Evolutionary conservation across 2,329 filamentous ascomycete genomes (phyloP), one percentile per base, ranked within the genome.

Genomic region (Alternaria sp.): DNA sequence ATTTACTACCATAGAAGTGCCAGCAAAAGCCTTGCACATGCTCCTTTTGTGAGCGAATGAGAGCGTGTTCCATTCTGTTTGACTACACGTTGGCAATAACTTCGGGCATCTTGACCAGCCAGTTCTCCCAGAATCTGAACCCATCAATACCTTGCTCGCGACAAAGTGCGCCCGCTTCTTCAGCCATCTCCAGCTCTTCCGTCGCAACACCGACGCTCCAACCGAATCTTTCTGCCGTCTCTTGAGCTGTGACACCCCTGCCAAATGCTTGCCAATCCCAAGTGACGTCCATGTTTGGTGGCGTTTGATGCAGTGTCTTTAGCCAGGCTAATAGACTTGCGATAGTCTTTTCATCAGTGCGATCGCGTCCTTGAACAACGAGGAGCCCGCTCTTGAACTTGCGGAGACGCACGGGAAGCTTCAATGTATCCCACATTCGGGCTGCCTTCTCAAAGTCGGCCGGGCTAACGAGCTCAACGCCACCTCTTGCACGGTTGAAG

Each of bases 121-220:
- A 81, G 61, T 99, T 99, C 79, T 92, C 89, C 95, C 95, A 99
- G 78, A 97, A 99, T 72, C 90, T 90, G 48, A 97, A 83, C 0
- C 95, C 95, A 77, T 97, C 94, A 14, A 98, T 87, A 5, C 93
- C 90, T 72, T 97, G 94, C 77, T 99, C 95, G 49, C 95, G 89
- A 77, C 94, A 98, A 20, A 99, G 78, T 3, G 89, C 88, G 0
- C 95, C 95, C 57, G 87, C 88, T 77, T 98, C 94, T 78, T 99
- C 95, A 0, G 94, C 94, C 94, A 99, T 97, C 76, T 97, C 92
- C 12, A 99, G 84, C 80, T 99, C 95, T 77, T 98, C 95, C 61
- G 91, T 92, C 1, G 95, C 95, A 22, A 99, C 94, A 9, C 95
- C 95, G 8, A 99, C 90, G 76, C 95, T 98, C 95, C 95, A 99